Conservation (phyloP, 1,139 yeast genomes). For the Suhomyces choctaworum region DNA sequence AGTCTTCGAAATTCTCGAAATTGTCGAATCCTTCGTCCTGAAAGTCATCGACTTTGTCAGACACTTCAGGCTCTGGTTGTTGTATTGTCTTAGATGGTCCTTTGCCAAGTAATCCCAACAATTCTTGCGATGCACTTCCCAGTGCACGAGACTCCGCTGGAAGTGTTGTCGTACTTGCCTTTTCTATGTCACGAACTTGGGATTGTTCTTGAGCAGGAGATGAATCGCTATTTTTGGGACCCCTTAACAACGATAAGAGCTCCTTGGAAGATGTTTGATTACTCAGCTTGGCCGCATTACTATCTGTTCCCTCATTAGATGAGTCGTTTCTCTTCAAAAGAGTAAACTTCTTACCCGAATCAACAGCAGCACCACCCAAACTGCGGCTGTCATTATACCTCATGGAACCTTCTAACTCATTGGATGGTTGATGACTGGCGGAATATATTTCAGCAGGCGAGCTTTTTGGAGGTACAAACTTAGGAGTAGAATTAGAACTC, state of each 20-base stretch:
- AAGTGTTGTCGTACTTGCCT: constrained; percentile 2
- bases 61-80: neutral
- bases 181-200: no score
- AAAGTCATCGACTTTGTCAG: constrained; percentile 6
- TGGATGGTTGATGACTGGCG: constrained; percentile 22
- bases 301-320: neutral
- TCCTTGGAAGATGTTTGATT: constrained; percentile 16
- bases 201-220: no score
- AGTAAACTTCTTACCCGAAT: constrained; percentile 31
- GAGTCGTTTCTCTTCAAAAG: constrained; percentile 31
- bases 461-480: constrained; percentile 4
- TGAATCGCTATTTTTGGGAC: constrained; percentile 6
- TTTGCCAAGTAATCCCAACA: constrained; percentile 26
- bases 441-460: constrained; percentile 5
- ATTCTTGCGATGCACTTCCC: constrained; percentile 18
- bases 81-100: constrained; percentile 2
- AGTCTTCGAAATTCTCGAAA: constrained; percentile 35
- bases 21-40: constrained; percentile 14
- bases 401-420: constrained; percentile 31
- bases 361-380: constrained; percentile 9
- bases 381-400: constrained; percentile 14
- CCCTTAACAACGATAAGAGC: constrained; percentile 21
- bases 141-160: constrained; percentile 13
- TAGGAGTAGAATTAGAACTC: constrained; percentile 6
- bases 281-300: constrained; percentile 3